A percentile compares a stretch with the other conserved stretches of the same genome.
Conservation (phyloP, 768 basidiomycete species). For the Boletus coccyginus region DNA sequence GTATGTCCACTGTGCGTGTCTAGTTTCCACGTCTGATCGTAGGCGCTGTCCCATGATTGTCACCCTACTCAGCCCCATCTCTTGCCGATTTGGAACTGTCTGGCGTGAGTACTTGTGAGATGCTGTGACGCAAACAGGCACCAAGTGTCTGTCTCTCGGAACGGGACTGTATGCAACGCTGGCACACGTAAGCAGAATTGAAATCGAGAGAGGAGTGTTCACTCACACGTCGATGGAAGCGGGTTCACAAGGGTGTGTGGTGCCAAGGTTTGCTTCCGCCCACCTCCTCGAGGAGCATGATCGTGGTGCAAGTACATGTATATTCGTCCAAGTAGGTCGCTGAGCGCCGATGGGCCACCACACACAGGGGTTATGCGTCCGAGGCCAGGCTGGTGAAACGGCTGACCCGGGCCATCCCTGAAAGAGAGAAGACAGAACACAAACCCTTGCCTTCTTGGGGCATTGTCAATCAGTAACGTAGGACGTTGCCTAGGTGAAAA, state of each 20-base stretch:
- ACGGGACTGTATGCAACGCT: not conserved
- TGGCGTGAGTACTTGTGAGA: not conserved
- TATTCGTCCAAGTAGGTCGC: not conserved
- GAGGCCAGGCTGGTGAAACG: not conserved
- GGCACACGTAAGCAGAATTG: not conserved
- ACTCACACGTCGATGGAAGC: not conserved
- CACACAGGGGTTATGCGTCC: too few relatives aligned
- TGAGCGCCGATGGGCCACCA: not conserved
- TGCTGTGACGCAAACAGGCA: not conserved
- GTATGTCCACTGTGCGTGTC: not conserved
- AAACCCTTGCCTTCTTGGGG: not conserved
- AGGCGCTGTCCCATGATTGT: not conserved
- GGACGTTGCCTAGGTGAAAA: not conserved
- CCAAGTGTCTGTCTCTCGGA: not conserved
- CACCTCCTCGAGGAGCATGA: not conserved
- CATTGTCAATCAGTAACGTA: not conserved
- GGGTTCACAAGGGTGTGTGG: not conserved
- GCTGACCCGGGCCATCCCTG: not conserved
- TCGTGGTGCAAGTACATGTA: not conserved
- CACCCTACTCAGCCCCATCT: not conserved
- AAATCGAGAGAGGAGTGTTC: not conserved
- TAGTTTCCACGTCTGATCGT: not conserved
- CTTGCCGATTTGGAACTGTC: not conserved
- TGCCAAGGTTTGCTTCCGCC: not conserved
- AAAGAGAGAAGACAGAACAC: too few relatives aligned